phyloP scores from a whole-genome alignment of 2,329 filamentous ascomycete genomes.

The Microdochium bolleyi region DNA sequence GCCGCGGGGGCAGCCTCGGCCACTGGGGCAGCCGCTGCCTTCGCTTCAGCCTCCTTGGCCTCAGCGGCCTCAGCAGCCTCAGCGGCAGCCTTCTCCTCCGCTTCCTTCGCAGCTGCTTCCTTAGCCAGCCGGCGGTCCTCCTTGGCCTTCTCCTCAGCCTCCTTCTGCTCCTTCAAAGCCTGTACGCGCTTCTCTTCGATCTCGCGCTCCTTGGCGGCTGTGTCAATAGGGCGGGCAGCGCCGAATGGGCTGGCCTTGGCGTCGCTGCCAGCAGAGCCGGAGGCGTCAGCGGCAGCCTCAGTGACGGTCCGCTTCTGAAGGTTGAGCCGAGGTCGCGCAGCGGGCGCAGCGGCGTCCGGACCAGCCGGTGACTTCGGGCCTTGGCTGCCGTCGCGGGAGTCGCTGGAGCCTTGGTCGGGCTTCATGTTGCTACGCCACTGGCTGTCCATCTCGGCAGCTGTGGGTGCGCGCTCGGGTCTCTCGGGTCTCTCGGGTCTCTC shows the following conservation, averaged over 20 bases:
- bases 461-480: slow-evolving; percentile 60
- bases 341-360: slow-evolving; percentile 42
- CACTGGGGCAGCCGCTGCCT: slow-evolving; percentile 15
- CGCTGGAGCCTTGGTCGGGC: slow-evolving; percentile 65
- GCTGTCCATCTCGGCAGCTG: slow-evolving; percentile 85
- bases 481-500: slow-evolving; percentile 42
- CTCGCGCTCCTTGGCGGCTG: slow-evolving; percentile 77
- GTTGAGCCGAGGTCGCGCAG: slow-evolving; percentile 73
- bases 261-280: slow-evolving; percentile 44
- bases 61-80: slow-evolving; percentile 20
- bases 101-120: slow-evolving; percentile 55
- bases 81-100: slow-evolving; percentile 36
- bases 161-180: slow-evolving; percentile 71
- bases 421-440: slow-evolving; percentile 91
- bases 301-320: slow-evolving; percentile 86
- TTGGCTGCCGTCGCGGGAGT: slow-evolving; percentile 66
- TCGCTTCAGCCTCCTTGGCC: slow-evolving; percentile 20
- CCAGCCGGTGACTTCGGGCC: slow-evolving; percentile 65
- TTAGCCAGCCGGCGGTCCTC: slow-evolving; percentile 62
- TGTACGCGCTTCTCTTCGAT: slow-evolving; percentile 82
- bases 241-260: slow-evolving; percentile 90
- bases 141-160: slow-evolving; percentile 78
- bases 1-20: slow-evolving; percentile 14
- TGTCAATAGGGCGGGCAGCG: slow-evolving; percentile 89
- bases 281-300: slow-evolving; percentile 48